These are phyloP conservation scores for Pseudomicrostroma phylloplanum DNA, from an alignment of 1,284 basidiomycete species.

Conservation along the genomic window DNA sequence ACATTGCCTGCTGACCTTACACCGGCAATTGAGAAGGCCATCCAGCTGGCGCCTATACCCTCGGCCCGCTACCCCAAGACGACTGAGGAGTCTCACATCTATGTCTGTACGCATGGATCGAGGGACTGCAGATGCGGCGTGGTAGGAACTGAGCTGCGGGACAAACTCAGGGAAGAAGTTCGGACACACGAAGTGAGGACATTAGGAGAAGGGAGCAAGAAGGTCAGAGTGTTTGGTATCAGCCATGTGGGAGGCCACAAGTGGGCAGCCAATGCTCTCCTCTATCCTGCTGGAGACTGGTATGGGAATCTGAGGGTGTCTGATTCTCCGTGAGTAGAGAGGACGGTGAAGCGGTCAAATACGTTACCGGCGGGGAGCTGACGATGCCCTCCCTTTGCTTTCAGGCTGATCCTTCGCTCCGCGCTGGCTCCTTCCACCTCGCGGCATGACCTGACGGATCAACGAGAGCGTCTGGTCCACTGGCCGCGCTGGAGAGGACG, in stretches of 20 bases:
- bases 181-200: conserved; percentile 30
- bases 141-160: conserved; percentile 42
- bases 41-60: conserved; percentile 22
- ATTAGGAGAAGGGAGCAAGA: conserved; percentile 19
- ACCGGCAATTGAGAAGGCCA: conserved; percentile 13
- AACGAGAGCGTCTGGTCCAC: conserved; percentile 36
- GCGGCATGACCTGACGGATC: conserved; percentile 40
- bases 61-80: conserved; percentile 20
- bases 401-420: conserved; percentile 34
- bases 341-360: no score
- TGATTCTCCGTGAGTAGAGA: conserved; percentile 19
- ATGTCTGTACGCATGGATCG: conserved; percentile 49
- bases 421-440: conserved; percentile 42
- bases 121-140: conserved; percentile 52
- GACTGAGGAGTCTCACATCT: conserved; percentile 40
- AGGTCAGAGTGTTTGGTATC: conserved; percentile 30
- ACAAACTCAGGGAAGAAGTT: conserved; percentile 31
- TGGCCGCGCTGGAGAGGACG: conserved; percentile 51
- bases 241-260: conserved; percentile 47
- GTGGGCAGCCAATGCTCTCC: conserved; percentile 49
- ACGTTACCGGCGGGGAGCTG: no score
- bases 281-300: conserved; percentile 47
- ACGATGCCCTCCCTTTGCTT: conserved; percentile 12
- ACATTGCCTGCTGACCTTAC: conserved; percentile 25
- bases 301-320: conserved; percentile 40